These are phyloP conservation scores for Clonostachys solani DNA, from an alignment of 2,329 filamentous ascomycete species.

Conservation along the genomic window DNA sequence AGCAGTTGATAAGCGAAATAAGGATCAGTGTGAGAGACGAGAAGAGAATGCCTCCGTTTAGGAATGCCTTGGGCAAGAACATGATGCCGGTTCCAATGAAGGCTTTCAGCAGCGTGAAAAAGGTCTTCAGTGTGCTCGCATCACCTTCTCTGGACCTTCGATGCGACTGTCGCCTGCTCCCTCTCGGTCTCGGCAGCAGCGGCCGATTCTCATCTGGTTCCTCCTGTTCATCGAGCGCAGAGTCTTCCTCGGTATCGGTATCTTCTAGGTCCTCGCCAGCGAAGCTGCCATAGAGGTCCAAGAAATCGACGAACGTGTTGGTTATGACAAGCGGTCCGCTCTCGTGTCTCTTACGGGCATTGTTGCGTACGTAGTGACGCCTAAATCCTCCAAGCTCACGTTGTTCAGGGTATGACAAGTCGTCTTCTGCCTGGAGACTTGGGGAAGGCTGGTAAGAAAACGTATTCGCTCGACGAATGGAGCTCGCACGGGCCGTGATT, in stretches of 20 bases:
- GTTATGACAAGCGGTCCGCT: conserved; percentile 49
- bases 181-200: conserved; percentile 29
- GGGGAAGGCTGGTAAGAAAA: conserved; percentile 52
- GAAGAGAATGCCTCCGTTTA: conserved; percentile 73
- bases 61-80: conserved; percentile 76
- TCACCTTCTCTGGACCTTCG: conserved; percentile 45
- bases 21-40: conserved; percentile 64
- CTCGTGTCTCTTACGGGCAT: conserved; percentile 30
- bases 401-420: conserved; percentile 29
- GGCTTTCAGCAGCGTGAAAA: conserved; percentile 75
- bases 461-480: conserved; percentile 57
- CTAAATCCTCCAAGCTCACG: conserved; percentile 43
- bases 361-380: conserved; percentile 30
- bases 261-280: conserved; percentile 66
- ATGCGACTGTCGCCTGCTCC: conserved; percentile 47
- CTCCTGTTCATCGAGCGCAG: conserved; percentile 44
- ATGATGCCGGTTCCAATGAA: conserved; percentile 80
- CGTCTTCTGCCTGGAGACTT: conserved; percentile 17
- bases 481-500: conserved; percentile 53
- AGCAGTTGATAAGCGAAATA: conserved; percentile 61
- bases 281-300: conserved; percentile 73
- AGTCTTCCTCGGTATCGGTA: conserved; percentile 48
- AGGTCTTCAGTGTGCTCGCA: conserved; percentile 66
- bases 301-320: conserved; percentile 68
- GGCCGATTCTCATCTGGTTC: conserved; percentile 43